A percentile compares a stretch with the other conserved stretches of the same genome.
Evolutionary conservation across 208 protist species (phyloP).

Genomic region (Leishmania gerbilli): DNA sequence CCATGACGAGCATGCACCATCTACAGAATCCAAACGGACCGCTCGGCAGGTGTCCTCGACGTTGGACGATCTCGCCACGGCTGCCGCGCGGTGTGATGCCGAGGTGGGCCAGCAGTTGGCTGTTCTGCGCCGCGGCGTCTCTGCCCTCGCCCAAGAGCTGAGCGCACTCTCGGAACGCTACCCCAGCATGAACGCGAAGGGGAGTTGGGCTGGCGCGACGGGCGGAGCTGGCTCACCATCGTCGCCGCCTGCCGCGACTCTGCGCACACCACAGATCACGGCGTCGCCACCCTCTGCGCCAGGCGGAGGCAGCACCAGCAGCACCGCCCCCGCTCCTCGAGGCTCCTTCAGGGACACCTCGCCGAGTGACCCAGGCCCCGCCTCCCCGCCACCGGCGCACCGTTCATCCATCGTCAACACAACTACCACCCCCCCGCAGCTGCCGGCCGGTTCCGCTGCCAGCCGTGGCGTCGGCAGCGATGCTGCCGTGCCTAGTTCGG

Average conservation of each 20-base stretch:
- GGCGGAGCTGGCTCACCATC: neutral
- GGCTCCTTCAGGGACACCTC: neutral
- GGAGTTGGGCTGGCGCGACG: neutral
- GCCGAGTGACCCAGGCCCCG: neutral
- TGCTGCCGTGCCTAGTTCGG: neutral
- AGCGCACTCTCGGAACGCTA: conserved; percentile 22
- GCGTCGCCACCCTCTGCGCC: conserved; percentile 2
- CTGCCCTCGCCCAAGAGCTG: conserved; percentile 25
- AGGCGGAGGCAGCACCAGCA: neutral
- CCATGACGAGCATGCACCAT: neutral
- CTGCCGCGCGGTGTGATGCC: conserved; percentile 26
- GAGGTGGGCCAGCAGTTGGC: conserved; percentile 32
- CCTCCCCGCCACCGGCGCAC: neutral
- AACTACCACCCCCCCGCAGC: neutral
- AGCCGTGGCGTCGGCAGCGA: conserved; percentile 1
- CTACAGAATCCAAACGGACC: neutral
- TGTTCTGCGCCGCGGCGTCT: conserved; percentile 31
- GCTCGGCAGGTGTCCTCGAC: conserved; percentile 16
- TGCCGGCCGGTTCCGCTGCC: neutral
- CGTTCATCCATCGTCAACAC: conserved; percentile 1
- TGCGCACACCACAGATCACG: conserved; percentile 17
- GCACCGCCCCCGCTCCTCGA: conserved; percentile 1
- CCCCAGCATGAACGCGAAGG: conserved; percentile 12
- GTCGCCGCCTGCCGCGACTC: neutral
- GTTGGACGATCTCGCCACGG: conserved; percentile 20